Percentiles rank a stretch among this genome's conserved stretches.
phyloP scores from a whole-genome alignment of 2,329 filamentous ascomycete genomes.

The Pseudogymnoascus sp. region DNA sequence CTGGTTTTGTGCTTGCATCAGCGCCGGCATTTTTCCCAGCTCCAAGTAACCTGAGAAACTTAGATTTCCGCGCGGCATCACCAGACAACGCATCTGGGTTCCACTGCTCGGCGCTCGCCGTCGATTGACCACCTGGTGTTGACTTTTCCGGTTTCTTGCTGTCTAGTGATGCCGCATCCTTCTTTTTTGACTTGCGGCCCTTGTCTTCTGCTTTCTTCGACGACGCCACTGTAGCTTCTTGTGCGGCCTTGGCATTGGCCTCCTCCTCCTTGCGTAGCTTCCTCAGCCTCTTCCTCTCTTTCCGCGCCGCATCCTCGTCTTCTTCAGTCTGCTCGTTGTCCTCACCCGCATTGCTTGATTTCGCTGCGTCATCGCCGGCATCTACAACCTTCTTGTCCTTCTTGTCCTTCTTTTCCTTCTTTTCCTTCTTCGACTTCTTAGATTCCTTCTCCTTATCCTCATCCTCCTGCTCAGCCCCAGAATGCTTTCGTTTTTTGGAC shows the following conservation, averaged over 20 bases:
- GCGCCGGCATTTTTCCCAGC: constrained; percentile 21
- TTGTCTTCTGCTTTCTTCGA: constrained; percentile 14
- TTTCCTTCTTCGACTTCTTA: constrained; percentile 9
- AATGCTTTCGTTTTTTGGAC: constrained; percentile 17
- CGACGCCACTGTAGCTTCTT: background rate
- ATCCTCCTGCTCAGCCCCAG: constrained; percentile 16
- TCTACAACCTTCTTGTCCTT: constrained; percentile 4
- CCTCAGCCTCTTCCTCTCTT: constrained; percentile 13
- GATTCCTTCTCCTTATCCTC: background rate
- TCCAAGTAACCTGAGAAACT: constrained; percentile 30
- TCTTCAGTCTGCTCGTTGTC: constrained; percentile 10
- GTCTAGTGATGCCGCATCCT: background rate
- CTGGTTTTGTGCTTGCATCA: constrained; percentile 11
- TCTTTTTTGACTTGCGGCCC: constrained; percentile 12
- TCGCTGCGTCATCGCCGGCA: constrained; percentile 7
- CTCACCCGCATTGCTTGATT: constrained; percentile 11
- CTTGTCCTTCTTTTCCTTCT: constrained; percentile 12
- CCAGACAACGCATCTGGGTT: constrained; percentile 27
- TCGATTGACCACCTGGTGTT: background rate
- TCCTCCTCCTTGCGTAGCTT: constrained; percentile 12
- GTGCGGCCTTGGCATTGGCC: background rate
- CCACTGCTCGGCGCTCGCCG: constrained; percentile 20
- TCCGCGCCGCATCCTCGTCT: constrained; percentile 14
- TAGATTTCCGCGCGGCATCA: constrained; percentile 27
- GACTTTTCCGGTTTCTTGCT: constrained; percentile 7